Conservation (phyloP, 2,329 filamentous ascomycete genomes). For the Trichoderma sp. region DNA sequence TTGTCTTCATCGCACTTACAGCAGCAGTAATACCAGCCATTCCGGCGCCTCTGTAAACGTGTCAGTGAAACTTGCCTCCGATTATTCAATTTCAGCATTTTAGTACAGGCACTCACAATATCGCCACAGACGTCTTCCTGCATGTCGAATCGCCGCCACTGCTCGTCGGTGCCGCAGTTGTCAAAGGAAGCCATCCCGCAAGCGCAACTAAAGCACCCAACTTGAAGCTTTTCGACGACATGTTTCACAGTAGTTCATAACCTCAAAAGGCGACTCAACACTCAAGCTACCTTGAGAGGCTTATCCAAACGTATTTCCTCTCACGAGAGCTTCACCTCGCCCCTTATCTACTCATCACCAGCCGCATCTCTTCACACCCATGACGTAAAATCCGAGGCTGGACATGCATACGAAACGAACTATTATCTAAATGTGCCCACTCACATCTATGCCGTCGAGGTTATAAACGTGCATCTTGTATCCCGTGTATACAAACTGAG, state of each 20-base stretch:
- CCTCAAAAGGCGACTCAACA: too few species aligned
- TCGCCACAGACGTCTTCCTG: slow-evolving; percentile 40
- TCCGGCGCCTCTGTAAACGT: slow-evolving; percentile 54
- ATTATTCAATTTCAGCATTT: background rate
- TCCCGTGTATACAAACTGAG: background rate
- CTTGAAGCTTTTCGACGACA: background rate
- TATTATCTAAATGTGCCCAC: background rate
- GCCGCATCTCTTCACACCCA: background rate
- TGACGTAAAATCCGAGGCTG: background rate
- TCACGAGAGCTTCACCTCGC: background rate
- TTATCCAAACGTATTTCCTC: background rate
- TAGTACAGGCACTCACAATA: slow-evolving; percentile 34
- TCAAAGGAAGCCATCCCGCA: background rate
- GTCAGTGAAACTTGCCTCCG: background rate
- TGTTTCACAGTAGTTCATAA: background rate
- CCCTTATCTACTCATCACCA: slow-evolving; percentile 8
- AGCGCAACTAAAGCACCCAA: background rate
- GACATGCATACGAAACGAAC: background rate
- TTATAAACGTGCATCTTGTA: background rate
- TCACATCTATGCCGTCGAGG: background rate
- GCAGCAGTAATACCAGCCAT: slow-evolving; percentile 67
- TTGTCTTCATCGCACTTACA: slow-evolving; percentile 25
- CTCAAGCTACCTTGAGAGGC: background rate
- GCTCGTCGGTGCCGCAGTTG: background rate
- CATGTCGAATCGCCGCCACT: slow-evolving; percentile 29